Evolutionary conservation across 768 basidiomycete species (phyloP), one percentile per base, ranked within the genome.

Genomic region (Auriculariales sp.): DNA sequence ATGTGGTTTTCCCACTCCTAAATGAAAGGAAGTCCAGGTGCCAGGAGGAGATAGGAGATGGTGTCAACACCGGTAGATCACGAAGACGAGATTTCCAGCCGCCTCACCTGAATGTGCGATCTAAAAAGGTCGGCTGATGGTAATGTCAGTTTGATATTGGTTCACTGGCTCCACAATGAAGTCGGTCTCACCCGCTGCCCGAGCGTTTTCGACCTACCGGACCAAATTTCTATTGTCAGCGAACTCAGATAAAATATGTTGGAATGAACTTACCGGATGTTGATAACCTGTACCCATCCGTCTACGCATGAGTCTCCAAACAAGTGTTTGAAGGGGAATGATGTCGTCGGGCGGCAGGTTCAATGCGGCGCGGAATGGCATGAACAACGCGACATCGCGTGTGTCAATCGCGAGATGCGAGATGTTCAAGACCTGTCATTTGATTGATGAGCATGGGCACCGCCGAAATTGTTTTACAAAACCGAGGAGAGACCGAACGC

Each of bases 291-390:
- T 81, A 59, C 83, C 81, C 59, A 82, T 83, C 28, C 80, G 75
- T 56, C 86, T 73, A 50, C 76, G 73, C 84, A 90, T 84, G 30
- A 90, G 72, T 56, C 80, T 81, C 83, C 83, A 88, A 61, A 79
- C 76, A 14, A 90, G 69, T 3, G 88, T 90, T 58, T 78, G 81
- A 30, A 90, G 69, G 25, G 88, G 85, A 53, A 86, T 66, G 46
- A 78, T 62, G 55, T 83, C 79, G 58, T 81, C 77, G 12, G 53
- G 35, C 4, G 77, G 76, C 25, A 73, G 72, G 24, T 76, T 74
- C 48, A 89, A 64, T 1, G 82, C 75, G 50, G 78, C 81, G 58
- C 83, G 74, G 59, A 88, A 89, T 0, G 86, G 86, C 68, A 83
- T 74, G 63, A 86, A 90, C 28, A 90, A 65, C 3, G 79, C 86